Conservation (phyloP, 2,329 filamentous ascomycete genomes). For the Beauveria sp. region DNA sequence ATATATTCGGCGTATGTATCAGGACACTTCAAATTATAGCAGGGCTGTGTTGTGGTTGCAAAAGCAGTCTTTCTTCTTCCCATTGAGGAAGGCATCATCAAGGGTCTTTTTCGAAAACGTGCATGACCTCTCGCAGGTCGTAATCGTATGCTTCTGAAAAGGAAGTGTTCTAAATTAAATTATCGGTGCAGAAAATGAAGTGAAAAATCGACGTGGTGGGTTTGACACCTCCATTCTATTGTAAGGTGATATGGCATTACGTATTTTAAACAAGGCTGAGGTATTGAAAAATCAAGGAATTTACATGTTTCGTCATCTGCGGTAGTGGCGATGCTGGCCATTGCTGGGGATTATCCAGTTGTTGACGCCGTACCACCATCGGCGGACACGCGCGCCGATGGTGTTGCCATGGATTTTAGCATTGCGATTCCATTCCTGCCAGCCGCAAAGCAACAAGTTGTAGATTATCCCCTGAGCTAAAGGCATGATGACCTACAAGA, state of each 20-base stretch:
- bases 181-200: neutral
- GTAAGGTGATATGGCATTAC: neutral
- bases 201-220: neutral
- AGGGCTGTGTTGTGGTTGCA: too few relatives aligned
- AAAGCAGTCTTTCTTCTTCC: too few relatives aligned
- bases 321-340: neutral
- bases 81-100: too few relatives aligned
- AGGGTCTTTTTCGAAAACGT: too few relatives aligned
- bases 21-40: neutral
- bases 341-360: slow-evolving; percentile 64
- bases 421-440: slow-evolving; percentile 81
- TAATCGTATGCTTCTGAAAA: too few relatives aligned
- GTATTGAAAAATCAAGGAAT: neutral
- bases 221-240: neutral
- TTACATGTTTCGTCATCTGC: slow-evolving; percentile 2
- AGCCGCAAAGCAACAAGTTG: slow-evolving; percentile 76
- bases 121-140: too few relatives aligned
- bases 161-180: too few relatives aligned
- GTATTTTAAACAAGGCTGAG: neutral
- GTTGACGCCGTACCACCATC: slow-evolving; percentile 95
- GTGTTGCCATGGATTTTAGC: slow-evolving; percentile 69
- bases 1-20: neutral
- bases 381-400: slow-evolving; percentile 66
- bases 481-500: slow-evolving; percentile 66
- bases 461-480: slow-evolving; percentile 83